A percentile compares a stretch with the other conserved stretches of the same genome.
These are phyloP conservation scores for Tulasnella sp. DNA, from an alignment of 768 basidiomycete genomes.

Conservation along the genomic window DNA sequence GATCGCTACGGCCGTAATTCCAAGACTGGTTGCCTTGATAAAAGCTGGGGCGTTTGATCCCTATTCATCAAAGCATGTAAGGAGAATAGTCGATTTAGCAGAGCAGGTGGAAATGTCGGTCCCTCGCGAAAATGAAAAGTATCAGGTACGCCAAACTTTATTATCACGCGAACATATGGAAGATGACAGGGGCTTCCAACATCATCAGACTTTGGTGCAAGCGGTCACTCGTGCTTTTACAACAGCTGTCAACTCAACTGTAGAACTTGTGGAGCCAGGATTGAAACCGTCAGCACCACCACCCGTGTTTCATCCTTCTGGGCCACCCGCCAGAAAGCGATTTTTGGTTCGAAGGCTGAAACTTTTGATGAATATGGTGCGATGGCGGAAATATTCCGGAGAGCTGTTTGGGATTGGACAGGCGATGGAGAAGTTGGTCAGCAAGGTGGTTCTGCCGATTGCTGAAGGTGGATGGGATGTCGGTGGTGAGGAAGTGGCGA, in stretches of 20 bases:
- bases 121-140: conserved; percentile 36
- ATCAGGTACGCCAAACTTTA: conserved; percentile 30
- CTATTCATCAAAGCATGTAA: conserved; percentile 53
- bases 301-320: conserved; percentile 59
- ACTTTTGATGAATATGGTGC: conserved; percentile 55
- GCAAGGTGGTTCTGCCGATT: conserved; percentile 46
- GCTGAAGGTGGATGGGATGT: conserved; percentile 77
- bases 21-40: conserved; percentile 58
- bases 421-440: conserved; percentile 44
- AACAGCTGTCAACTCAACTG: conserved; percentile 25
- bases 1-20: conserved; percentile 71
- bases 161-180: no score
- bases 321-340: conserved; percentile 55
- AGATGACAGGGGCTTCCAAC: neutral
- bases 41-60: conserved; percentile 71
- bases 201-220: conserved; percentile 3
- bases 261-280: conserved; percentile 17
- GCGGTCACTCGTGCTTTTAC: conserved; percentile 39
- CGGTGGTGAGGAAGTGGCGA: conserved; percentile 55
- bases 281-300: conserved; percentile 19
- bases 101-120: conserved; percentile 73
- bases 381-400: conserved; percentile 62
- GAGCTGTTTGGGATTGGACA: conserved; percentile 43
- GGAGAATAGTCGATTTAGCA: conserved; percentile 52
- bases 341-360: conserved; percentile 57